Evolutionary conservation across 2,329 filamentous ascomycete genomes (phyloP).

Genomic region (Alternaria infectoria): DNA sequence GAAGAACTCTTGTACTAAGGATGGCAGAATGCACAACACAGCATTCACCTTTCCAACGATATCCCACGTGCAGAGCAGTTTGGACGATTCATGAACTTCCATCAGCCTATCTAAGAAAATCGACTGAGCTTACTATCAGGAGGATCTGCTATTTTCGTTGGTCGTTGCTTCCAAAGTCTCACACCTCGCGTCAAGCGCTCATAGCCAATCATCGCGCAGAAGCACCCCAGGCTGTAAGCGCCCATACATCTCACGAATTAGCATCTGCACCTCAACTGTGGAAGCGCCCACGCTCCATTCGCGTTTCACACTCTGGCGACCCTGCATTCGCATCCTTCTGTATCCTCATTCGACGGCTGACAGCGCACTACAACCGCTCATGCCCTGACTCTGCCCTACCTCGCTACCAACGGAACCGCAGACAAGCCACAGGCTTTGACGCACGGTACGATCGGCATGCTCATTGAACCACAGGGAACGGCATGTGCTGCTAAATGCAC

Average conservation of each 20-base stretch:
- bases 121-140: neutral
- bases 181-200: neutral
- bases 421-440: slow-evolving; percentile 15
- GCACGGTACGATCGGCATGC: slow-evolving; percentile 8
- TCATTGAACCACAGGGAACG: slow-evolving; percentile 9
- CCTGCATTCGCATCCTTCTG: slow-evolving; percentile 21
- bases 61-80: neutral
- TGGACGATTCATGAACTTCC: neutral
- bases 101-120: neutral
- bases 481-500: slow-evolving; percentile 16
- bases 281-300: slow-evolving; percentile 36
- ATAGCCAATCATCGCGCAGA: slow-evolving; percentile 18
- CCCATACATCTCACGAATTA: slow-evolving; percentile 36
- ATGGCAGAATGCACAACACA: neutral
- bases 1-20: neutral
- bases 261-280: slow-evolving; percentile 20
- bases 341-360: slow-evolving; percentile 21
- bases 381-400: slow-evolving; percentile 3
- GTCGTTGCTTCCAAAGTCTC: neutral
- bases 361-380: neutral
- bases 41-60: neutral
- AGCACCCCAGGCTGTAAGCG: slow-evolving; percentile 28
- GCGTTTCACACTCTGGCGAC: slow-evolving; percentile 31
- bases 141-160: neutral
- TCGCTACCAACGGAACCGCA: slow-evolving; percentile 1